These are phyloP conservation scores for Abrus pulchellus DNA, from an alignment of 306 rosid species.

Conservation along the genomic window DNA sequence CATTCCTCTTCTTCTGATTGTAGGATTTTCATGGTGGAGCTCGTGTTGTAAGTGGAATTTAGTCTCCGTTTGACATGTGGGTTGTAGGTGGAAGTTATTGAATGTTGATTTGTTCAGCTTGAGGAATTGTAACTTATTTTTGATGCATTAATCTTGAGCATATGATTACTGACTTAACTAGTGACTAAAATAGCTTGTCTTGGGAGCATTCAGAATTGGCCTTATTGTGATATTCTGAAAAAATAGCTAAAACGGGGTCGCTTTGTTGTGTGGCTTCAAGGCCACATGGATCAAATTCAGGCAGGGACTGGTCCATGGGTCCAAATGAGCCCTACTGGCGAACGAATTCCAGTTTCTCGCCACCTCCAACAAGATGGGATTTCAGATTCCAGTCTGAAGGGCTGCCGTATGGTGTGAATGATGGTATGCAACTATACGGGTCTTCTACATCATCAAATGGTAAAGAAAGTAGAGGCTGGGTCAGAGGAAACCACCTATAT, in stretches of 20 bases:
- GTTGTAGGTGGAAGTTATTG: constrained; percentile 30
- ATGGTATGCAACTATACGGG: constrained; percentile 61
- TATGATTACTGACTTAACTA: constrained; percentile 28
- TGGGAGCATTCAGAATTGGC: constrained; percentile 50
- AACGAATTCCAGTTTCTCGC: constrained; percentile 79
- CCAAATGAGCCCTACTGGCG: constrained; percentile 93
- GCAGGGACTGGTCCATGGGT: constrained; percentile 94
- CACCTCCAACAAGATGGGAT: constrained; percentile 74
- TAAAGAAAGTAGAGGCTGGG: constrained; percentile 76
- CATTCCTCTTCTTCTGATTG: constrained; percentile 12
- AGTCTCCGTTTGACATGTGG: constrained; percentile 17
- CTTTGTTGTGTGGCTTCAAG: constrained; percentile 99
- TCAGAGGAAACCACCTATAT: constrained; percentile 79
- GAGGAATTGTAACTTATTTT: constrained; percentile 23
- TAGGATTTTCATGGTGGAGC: constrained; percentile 32
- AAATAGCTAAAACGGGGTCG: constrained; percentile 98
- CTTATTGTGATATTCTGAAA: constrained; percentile 53
- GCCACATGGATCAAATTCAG: constrained; percentile 95
- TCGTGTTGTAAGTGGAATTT: constrained; percentile 16
- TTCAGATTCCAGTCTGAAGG: constrained; percentile 81
- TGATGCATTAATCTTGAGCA: constrained; percentile 7
- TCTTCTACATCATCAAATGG: constrained; percentile 78
- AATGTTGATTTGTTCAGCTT: constrained; percentile 20
- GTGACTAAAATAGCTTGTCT: constrained; percentile 46
- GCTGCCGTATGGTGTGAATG: constrained; percentile 65